Evolutionary conservation across 2,329 filamentous ascomycete species (phyloP).

Genomic region (Cadophora luteo-olivacea): DNA sequence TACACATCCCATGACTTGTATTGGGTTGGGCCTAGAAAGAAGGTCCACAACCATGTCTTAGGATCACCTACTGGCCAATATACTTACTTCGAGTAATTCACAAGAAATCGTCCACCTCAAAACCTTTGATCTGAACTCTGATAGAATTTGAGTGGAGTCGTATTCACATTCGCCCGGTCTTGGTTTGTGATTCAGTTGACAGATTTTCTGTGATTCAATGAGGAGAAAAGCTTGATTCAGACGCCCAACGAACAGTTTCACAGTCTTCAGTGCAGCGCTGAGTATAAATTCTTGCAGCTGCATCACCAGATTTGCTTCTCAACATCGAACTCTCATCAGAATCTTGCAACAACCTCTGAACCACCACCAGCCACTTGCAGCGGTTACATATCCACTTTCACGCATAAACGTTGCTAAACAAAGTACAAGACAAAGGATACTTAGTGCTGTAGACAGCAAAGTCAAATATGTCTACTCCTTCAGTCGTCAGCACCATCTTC

Average conservation of each 20-base stretch:
- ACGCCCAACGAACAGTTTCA: background rate
- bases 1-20: too few relatives aligned
- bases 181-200: background rate
- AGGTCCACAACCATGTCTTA: background rate
- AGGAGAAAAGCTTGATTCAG: background rate
- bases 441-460: background rate
- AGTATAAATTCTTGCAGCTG: conserved; percentile 9
- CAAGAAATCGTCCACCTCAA: background rate
- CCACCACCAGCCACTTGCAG: background rate
- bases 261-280: background rate
- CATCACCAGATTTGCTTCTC: background rate
- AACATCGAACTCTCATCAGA: background rate
- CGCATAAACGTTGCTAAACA: background rate
- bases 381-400: background rate
- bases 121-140: background rate
- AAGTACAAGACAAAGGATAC: background rate
- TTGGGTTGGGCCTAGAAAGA: too few relatives aligned
- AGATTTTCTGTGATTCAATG: background rate
- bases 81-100: background rate
- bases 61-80: background rate
- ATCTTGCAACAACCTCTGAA: background rate
- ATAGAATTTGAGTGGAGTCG: background rate
- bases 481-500: conserved; percentile 28
- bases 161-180: background rate
- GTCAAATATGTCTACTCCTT: conserved; percentile 2